Evolutionary conservation across 192 early-diverging fungal species (phyloP), one percentile per base, ranked within the genome.

Genomic region (Cladochytrium replicatum): DNA sequence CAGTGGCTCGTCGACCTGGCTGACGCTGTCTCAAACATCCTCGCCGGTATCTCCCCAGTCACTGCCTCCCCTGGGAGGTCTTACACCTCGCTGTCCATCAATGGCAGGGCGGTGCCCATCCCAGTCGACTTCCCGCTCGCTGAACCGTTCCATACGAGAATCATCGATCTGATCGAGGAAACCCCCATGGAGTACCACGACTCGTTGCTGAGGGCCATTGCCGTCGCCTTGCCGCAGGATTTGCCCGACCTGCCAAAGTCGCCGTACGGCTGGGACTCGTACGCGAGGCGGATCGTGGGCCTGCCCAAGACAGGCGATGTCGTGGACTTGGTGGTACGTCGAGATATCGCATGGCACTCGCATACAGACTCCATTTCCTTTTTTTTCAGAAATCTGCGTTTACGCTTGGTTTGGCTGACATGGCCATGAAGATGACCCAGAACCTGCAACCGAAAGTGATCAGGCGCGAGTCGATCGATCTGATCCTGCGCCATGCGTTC

Each of bases 221-320:
- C 67, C 8, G 46, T 74, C 23, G 45, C 72, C 15, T 45, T 74
- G 15, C 72, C 72, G 6, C 66, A 72, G 25, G 66, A 65, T 13
- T 29, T 68, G 13, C 57, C 58, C 17, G 72, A 74, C 21, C 46
- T 47, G 17, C 61, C 47, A 27, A 67, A 67, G 31, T 71, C 67
- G 6, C 72, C 72, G 0, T 74, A 59, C 31, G 69, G 70, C 21
- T 74, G 55, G 58, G 72, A 74, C n/a, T 48, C 44, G 25, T 65
- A 72, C 27, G 39, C 57, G 6, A 60, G 57, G 17, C 38, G 57
- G 32, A 62, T 72, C 46, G 41, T 32, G 22, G 32, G 41, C n/a
- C 46, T 55, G 29, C 13, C 29, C 4, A 55, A 48, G 6, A 49
- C 19, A 5, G 26, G 37, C 6, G 71, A 73, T 6, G 54, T 49